Conservation (phyloP, 2,329 filamentous ascomycete genomes). For the Aquanectria penicillioides region DNA sequence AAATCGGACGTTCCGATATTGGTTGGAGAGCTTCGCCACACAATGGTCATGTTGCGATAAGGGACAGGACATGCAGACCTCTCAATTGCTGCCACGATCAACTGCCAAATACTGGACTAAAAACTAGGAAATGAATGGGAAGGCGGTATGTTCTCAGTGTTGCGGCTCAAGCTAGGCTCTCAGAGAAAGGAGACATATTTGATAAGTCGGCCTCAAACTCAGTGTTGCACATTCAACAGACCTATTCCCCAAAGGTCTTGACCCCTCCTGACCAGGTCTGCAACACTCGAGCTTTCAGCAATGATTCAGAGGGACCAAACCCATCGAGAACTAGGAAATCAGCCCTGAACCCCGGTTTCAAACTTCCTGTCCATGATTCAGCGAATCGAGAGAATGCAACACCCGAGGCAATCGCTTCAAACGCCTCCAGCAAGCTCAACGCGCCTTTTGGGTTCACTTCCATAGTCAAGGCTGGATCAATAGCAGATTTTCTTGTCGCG, state of each 20-base stretch:
- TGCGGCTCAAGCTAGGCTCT: too few relatives aligned
- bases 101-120: too few relatives aligned
- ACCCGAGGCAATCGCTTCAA: conserved; percentile 64
- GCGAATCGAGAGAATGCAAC: conserved; percentile 68
- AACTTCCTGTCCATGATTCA: conserved; percentile 62
- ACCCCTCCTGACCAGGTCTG: conserved; percentile 28
- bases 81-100: too few relatives aligned
- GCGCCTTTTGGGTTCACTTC: conserved; percentile 64
- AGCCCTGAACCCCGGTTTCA: conserved; percentile 63
- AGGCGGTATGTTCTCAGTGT: too few relatives aligned
- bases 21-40: too few relatives aligned
- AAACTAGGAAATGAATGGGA: too few relatives aligned
- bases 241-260: conserved; percentile 2
- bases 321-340: conserved; percentile 59
- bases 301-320: not conserved
- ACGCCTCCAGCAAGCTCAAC: conserved; percentile 62
- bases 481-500: conserved; percentile 64
- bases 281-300: conserved; percentile 23
- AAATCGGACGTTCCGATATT: too few relatives aligned
- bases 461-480: conserved; percentile 54
- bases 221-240: too few relatives aligned
- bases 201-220: too few relatives aligned
- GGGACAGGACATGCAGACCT: too few relatives aligned
- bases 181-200: too few relatives aligned
- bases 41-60: too few relatives aligned